Conservation (phyloP, 495 filamentous ascomycete genomes). For the Chaetomium cochliodes region DNA sequence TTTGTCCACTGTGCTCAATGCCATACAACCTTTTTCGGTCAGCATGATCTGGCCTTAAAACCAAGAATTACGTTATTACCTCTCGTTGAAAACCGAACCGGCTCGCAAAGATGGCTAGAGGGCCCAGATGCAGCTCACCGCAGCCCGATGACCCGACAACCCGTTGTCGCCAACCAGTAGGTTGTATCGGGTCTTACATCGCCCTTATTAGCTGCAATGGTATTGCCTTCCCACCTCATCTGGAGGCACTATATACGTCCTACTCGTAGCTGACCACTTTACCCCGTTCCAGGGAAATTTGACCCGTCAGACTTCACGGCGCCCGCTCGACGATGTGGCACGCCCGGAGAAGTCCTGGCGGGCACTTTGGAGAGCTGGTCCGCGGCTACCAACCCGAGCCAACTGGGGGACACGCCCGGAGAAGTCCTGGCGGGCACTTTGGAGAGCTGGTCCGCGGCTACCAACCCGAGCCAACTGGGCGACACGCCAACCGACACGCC, state of each 20-base stretch:
- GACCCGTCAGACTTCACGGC: background rate
- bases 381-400: background rate
- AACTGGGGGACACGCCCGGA: background rate
- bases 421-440: background rate
- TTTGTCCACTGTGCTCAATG: background rate
- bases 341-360: background rate
- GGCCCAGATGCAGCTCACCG: background rate
- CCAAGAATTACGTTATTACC: background rate
- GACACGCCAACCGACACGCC: background rate
- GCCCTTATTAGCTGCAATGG: background rate
- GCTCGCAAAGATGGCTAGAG: background rate
- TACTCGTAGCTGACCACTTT: background rate
- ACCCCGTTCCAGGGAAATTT: background rate
- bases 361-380: background rate
- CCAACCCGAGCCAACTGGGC: background rate
- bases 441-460: background rate
- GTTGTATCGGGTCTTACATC: background rate
- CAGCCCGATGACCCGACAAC: background rate
- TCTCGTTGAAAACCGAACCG: background rate
- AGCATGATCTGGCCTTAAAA: background rate
- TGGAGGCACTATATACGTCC: background rate
- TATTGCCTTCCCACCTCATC: background rate
- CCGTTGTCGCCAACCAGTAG: background rate
- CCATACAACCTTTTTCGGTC: background rate
- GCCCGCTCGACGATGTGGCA: background rate